phyloP scores from a whole-genome alignment of 2,329 filamentous ascomycete species.

The Diaporthe citrichinensis region DNA sequence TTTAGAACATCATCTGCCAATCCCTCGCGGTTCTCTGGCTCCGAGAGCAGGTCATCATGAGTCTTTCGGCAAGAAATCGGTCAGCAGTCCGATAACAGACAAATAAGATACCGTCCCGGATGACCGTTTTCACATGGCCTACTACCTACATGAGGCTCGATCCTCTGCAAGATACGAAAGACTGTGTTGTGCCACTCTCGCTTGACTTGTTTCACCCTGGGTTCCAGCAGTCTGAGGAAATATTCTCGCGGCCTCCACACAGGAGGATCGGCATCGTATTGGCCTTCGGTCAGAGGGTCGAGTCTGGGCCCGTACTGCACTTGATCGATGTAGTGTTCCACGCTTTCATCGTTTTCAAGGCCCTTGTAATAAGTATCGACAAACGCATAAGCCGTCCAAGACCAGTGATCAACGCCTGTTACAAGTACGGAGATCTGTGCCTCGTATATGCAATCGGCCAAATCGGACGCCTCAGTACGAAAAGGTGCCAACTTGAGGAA shows the following conservation, averaged over 20 bases:
- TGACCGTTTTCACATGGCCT: too few relatives aligned
- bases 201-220: slow-evolving; percentile 4
- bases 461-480: background rate
- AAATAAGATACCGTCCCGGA: too few relatives aligned
- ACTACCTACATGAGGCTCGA: background rate
- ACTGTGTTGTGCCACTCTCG: slow-evolving; percentile 23
- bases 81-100: background rate
- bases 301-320: background rate
- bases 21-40: background rate
- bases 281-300: background rate
- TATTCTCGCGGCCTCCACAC: slow-evolving; percentile 13
- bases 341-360: background rate
- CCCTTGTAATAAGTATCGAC: slow-evolving; percentile 19
- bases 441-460: slow-evolving; percentile 3
- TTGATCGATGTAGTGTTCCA: background rate
- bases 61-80: background rate
- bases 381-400: background rate
- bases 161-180: slow-evolving; percentile 4
- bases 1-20: background rate
- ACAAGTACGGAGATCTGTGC: slow-evolving; percentile 7
- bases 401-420: background rate
- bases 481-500: background rate
- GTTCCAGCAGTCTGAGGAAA: background rate
- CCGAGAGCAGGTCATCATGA: slow-evolving; percentile 10
- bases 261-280: background rate